Base-by-base conservation (phyloP, 2,329 filamentous ascomycete species). In the Madurella fahalii region DNA sequence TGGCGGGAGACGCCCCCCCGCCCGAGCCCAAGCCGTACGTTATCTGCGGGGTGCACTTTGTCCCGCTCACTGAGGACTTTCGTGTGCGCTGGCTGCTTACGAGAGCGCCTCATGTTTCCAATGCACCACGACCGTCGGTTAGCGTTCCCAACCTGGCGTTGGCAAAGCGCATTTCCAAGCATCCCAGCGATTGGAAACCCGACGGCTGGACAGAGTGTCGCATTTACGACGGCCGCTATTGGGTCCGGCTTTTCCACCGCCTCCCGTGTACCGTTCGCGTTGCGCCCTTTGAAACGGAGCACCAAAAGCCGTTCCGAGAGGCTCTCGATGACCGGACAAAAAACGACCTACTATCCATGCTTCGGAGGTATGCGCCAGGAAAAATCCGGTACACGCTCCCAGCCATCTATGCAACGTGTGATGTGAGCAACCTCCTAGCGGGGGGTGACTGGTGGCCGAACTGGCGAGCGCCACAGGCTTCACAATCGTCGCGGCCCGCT, bases 181-280 rank as follows among this genome's bases (percentile, higher is more conserved):
- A 46, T 16, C 53, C 51, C 5, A 43, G 40, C 11, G 34, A 47
- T 2, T 68, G 66, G 66, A 56, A 57, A 8, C 67, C 67, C 66
- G 54, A 61, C 1, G 4, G n/a, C 2, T 72, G 69, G 70, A 56
- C 53, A 37, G 57, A 49, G 1, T 74, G 73, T 69, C 56, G 61
- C 45, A 65, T 79, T 51, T 87, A 77, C 71, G 84, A 87, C 65
- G 79, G 81, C 0, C 79, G 84, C 2, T 86, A 78, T 67, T 87
- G 84, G 84, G 68, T 85, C 15, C 72, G 76, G 15, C 52, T 83
- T 9, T 67, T 68, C 17, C 69, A 74, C 45, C 73, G 75, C 5
- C 67, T 75, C 7, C 73, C 73, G 2, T 71, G 70, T 47, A 65
- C 66, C 13, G 68, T 80, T 15, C 64, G 70, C 16, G 58, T 83